Evolutionary conservation across 2,329 filamentous ascomycete genomes (phyloP), one percentile per base, ranked within the genome.

Genomic region (Penicillium janthinellum): DNA sequence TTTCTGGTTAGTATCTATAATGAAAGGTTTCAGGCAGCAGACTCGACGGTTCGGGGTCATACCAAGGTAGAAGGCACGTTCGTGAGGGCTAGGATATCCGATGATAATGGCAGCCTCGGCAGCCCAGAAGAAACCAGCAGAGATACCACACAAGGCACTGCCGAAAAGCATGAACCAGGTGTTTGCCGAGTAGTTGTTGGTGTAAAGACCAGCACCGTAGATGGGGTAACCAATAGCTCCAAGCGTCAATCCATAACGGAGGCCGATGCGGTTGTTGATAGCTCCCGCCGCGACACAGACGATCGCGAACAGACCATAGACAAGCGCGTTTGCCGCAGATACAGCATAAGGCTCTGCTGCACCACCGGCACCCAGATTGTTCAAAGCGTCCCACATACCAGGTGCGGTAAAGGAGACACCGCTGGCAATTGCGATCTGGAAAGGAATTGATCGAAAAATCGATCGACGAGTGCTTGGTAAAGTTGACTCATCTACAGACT

Each of bases 341-440:
- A 82, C 79, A 1, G 84, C 77, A 55, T 79, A 84, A 0, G 82
- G 82, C 51, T 79, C 75, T 56, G 83, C 79, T 3, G 79, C 79
- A 37, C 82, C 82, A 51, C 82, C 82, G 0, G 82, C 83, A 17
- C 83, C 82, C 4, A 83, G 73, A 7, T 77, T 73, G 63, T 82
- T 84, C 79, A 84, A 80, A 2, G 83, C 82, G 66, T 83, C 83
- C 82, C 83, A 85, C 12, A 85, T 73, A 0, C 69, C 69, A 14
- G 69, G 69, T 0, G 69, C 69, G 4, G 66, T 68, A 53, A 68
- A 68, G 0, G 66, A 68, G 20, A 68, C 66, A 60, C 56, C 66
- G 41, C 64, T 66, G 11, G 65, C 65, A 22, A 68, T 56, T 10
- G 66, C 65, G 34, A 68, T 68, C 42, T 68, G 66, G 51, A 68